Conservation (phyloP, 805 yeast species). For the Yarrowia porcina region DNA sequence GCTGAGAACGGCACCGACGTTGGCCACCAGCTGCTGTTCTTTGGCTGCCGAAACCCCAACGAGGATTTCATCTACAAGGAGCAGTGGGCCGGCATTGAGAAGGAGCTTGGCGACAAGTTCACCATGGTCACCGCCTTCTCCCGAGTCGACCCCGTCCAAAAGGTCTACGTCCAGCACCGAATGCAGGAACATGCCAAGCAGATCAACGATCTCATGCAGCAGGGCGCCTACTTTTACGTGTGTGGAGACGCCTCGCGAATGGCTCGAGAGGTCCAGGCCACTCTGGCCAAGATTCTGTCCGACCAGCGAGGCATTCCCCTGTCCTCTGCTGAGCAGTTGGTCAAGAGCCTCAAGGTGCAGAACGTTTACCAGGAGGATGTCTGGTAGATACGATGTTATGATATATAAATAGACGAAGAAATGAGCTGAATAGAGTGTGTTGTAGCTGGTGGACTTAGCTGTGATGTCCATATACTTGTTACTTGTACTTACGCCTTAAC, state of each 20-base stretch:
- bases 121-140: slow-evolving; percentile 80
- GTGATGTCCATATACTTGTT: too few relatives aligned
- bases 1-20: slow-evolving; percentile 50
- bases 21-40: slow-evolving; percentile 76
- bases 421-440: not conserved
- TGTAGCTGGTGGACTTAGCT: too few relatives aligned
- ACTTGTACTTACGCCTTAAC: too few relatives aligned
- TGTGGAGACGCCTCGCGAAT: slow-evolving; percentile 96
- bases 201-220: slow-evolving; percentile 51
- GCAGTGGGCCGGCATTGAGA: slow-evolving; percentile 59
- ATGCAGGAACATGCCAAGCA: slow-evolving; percentile 48
- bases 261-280: slow-evolving; percentile 88
- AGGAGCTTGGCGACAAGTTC: slow-evolving; percentile 32
- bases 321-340: slow-evolving; percentile 69
- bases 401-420: slow-evolving; percentile 17
- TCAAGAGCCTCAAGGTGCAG: slow-evolving; percentile 73
- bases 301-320: slow-evolving; percentile 59
- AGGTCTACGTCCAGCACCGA: slow-evolving; percentile 83
- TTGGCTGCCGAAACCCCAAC: slow-evolving; percentile 75
- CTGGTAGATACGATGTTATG: slow-evolving; percentile 53
- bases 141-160: slow-evolving; percentile 56
- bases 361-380: slow-evolving; percentile 97
- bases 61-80: slow-evolving; percentile 84
- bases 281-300: slow-evolving; percentile 61
- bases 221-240: slow-evolving; percentile 86